Percentiles rank a stretch among this genome's conserved stretches.
Evolutionary conservation across 495 filamentous ascomycete species (phyloP).

Genomic region (Hypomontagnella submonticulosa): DNA sequence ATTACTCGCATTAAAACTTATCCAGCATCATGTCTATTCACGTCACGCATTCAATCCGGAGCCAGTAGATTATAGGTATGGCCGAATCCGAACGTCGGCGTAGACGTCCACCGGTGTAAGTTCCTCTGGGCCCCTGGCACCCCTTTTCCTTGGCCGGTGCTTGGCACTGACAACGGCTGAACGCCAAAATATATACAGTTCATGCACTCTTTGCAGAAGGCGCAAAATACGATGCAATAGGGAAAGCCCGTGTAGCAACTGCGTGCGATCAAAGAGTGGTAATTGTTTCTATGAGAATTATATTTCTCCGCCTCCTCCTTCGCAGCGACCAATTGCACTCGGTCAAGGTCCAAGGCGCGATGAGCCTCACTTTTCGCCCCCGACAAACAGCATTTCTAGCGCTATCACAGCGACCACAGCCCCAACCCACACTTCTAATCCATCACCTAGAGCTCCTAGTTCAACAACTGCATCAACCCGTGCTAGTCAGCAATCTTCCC

Average conservation of each 20-base stretch:
- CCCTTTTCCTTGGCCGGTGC: constrained; percentile 7
- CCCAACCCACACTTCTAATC: constrained; percentile 26
- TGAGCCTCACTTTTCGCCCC: constrained; percentile 10
- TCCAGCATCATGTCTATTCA: constrained; percentile 11
- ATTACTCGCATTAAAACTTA: constrained; percentile 15
- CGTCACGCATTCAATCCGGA: not conserved
- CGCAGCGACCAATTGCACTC: constrained; percentile 17
- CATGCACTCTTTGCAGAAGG: constrained; percentile 59
- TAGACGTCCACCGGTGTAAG: constrained; percentile 61
- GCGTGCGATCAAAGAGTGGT: constrained; percentile 57
- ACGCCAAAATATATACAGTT: constrained; percentile 47
- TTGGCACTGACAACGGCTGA: constrained; percentile 16
- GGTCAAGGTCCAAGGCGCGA: constrained; percentile 2
- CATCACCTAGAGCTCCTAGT: constrained; percentile 21
- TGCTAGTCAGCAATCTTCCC: constrained; percentile 44
- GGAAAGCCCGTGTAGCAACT: constrained; percentile 62
- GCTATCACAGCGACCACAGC: constrained; percentile 3
- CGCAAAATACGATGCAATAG: constrained; percentile 65
- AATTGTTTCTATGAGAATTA: constrained; percentile 55
- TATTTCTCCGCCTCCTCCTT: constrained; percentile 22
- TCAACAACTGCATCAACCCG: constrained; percentile 48
- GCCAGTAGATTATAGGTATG: constrained; percentile 32
- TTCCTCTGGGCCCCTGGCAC: constrained; percentile 5
- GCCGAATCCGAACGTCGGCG: constrained; percentile 56
- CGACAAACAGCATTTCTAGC: constrained; percentile 1